Evolutionary conservation across 345 rosid species (phyloP).

Genomic region (Toxicodendron radicans): DNA sequence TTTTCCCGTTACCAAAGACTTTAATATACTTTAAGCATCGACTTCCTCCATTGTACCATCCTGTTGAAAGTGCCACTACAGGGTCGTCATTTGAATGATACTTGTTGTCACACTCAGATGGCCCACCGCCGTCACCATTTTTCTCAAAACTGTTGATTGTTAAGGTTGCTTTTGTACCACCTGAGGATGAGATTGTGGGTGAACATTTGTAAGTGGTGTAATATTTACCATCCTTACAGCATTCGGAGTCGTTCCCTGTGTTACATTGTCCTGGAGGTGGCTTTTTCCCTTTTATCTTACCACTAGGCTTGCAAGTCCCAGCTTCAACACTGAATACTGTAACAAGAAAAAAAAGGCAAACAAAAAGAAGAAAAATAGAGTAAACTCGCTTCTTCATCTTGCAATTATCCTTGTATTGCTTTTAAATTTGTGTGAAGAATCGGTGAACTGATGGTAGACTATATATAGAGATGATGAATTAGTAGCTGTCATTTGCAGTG

Average conservation of each 20-base stretch:
- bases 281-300: constrained; percentile 28
- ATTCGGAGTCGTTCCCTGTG: constrained; percentile 26
- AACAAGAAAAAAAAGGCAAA: neutral
- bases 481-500: neutral
- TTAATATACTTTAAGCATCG: constrained; percentile 28
- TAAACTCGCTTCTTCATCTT: constrained; percentile 5
- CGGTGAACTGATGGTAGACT: neutral
- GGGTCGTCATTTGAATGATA: constrained; percentile 17
- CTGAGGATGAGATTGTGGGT: constrained; percentile 13
- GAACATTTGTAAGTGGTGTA: constrained; percentile 29
- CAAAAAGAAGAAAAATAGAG: neutral
- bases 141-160: constrained; percentile 29
- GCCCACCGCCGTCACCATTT: constrained; percentile 24
- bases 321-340: neutral
- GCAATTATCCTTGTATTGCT: neutral
- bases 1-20: constrained; percentile 29
- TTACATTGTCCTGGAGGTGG: constrained; percentile 36
- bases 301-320: constrained; percentile 31
- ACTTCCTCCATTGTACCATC: constrained; percentile 25
- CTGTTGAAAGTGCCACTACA: constrained; percentile 30
- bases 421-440: neutral
- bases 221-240: constrained; percentile 29
- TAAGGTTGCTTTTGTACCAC: constrained; percentile 26
- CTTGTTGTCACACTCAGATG: constrained; percentile 25
- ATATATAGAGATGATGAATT: neutral